Evolutionary conservation across 2,329 filamentous ascomycete genomes (phyloP).

Genomic region (Helotiales sp.): DNA sequence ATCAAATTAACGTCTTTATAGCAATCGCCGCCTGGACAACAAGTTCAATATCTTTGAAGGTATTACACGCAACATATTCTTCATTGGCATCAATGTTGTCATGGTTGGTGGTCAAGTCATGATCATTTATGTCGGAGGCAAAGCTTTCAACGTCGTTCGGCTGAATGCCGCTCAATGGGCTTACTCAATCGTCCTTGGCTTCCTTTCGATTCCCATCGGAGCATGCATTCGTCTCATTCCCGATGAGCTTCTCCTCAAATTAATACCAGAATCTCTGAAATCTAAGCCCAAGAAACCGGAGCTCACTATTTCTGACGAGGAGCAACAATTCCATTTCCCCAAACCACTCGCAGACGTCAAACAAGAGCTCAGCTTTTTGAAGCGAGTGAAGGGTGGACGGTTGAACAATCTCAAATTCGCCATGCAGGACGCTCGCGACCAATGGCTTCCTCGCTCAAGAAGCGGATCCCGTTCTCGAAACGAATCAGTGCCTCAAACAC

Average conservation of each 20-base stretch:
- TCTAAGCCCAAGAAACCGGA: conserved; percentile 33
- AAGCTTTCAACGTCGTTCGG: conserved; percentile 65
- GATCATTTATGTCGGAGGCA: conserved; percentile 84
- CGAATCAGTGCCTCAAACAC: conserved; percentile 67
- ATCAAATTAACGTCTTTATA: conserved; percentile 36
- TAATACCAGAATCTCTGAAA: conserved; percentile 34
- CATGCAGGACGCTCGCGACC: conserved; percentile 72
- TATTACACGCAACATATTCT: conserved; percentile 82
- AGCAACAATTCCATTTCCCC: conserved; percentile 66
- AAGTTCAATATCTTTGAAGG: conserved; percentile 95
- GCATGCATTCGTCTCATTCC: conserved; percentile 80
- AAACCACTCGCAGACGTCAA: conserved; percentile 72
- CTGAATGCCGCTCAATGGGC: conserved; percentile 81
- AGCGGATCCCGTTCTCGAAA: conserved; percentile 64
- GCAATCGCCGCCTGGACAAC: conserved; percentile 91
- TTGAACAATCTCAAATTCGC: conserved; percentile 80
- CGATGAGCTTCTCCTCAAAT: conserved; percentile 49
- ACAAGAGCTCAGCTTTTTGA: conserved; percentile 79
- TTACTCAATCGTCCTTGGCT: conserved; percentile 79
- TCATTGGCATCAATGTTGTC: conserved; percentile 78
- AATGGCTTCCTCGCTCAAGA: conserved; percentile 60
- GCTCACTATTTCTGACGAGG: conserved; percentile 64
- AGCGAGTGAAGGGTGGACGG: conserved; percentile 77
- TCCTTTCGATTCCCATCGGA: conserved; percentile 83
- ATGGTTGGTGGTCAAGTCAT: conserved; percentile 89